Evolutionary conservation across 768 basidiomycete genomes (phyloP).

Genomic region (Lentinula aciculospora): DNA sequence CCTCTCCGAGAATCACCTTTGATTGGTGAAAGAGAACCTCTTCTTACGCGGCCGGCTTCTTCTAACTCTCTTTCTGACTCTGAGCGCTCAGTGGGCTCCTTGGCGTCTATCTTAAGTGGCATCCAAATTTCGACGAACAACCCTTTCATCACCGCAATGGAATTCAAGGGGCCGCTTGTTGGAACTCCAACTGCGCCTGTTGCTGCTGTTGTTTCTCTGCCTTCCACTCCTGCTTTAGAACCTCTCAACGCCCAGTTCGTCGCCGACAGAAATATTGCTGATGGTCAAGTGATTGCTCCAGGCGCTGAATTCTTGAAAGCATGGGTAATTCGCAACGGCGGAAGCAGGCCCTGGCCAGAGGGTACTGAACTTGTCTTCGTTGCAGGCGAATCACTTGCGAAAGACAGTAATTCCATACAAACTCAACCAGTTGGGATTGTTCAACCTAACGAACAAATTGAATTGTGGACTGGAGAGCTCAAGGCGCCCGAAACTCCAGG

Average conservation of each 20-base stretch:
- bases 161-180: slow-evolving; percentile 2
- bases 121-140: slow-evolving; percentile 5
- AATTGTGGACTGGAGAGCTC: slow-evolving; percentile 69
- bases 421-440: slow-evolving; percentile 51
- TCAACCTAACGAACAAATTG: slow-evolving; percentile 49
- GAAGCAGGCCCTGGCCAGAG: slow-evolving; percentile 59
- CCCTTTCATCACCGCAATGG: not conserved
- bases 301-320: slow-evolving; percentile 85
- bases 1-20: slow-evolving; percentile 20
- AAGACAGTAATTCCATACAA: slow-evolving; percentile 22
- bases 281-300: slow-evolving; percentile 73
- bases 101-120: slow-evolving; percentile 27
- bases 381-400: slow-evolving; percentile 55
- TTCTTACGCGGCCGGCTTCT: slow-evolving; percentile 18
- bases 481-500: slow-evolving; percentile 78
- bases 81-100: slow-evolving; percentile 14
- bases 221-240: not conserved
- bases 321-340: slow-evolving; percentile 72
- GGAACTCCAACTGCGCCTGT: not conserved
- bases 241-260: slow-evolving; percentile 51
- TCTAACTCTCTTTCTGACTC: slow-evolving; percentile 7
- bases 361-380: slow-evolving; percentile 64
- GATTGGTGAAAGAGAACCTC: slow-evolving; percentile 20
- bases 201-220: not conserved
- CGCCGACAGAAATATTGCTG: slow-evolving; percentile 63